Percentiles rank a stretch among this genome's conserved stretches.
phyloP scores from a whole-genome alignment of 2,329 filamentous ascomycete species.

The Cytospora leucostoma region DNA sequence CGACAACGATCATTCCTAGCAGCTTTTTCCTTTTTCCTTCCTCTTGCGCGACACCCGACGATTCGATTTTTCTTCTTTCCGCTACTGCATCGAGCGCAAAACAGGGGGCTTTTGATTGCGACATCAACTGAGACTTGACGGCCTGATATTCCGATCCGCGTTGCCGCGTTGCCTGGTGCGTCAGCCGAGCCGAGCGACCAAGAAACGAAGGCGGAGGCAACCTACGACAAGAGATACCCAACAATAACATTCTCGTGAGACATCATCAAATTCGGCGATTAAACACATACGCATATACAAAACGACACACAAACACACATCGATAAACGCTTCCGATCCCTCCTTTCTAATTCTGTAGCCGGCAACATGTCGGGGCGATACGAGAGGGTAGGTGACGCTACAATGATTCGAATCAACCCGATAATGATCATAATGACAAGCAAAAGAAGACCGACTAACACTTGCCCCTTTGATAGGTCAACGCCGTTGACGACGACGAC shows the following conservation, averaged over 20 bases:
- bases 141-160: background rate
- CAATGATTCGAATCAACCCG: background rate
- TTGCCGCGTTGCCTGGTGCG: slow-evolving; percentile 28
- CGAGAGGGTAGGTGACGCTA: slow-evolving; percentile 52
- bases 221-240: background rate
- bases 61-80: background rate
- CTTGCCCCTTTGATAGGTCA: slow-evolving; percentile 47
- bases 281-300: background rate
- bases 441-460: slow-evolving; percentile 10
- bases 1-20: slow-evolving; percentile 4
- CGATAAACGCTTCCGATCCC: background rate
- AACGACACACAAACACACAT: background rate
- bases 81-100: background rate
- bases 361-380: slow-evolving; percentile 57
- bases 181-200: background rate
- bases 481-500: slow-evolving; percentile 60
- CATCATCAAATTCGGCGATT: background rate
- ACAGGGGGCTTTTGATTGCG: background rate
- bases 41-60: background rate
- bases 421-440: background rate
- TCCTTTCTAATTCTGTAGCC: slow-evolving; percentile 10
- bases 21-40: background rate
- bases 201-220: background rate
- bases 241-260: background rate
- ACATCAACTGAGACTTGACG: background rate